These are phyloP conservation scores for Termitomyces sp. DNA, from an alignment of 768 basidiomycete genomes.

Conservation along the genomic window DNA sequence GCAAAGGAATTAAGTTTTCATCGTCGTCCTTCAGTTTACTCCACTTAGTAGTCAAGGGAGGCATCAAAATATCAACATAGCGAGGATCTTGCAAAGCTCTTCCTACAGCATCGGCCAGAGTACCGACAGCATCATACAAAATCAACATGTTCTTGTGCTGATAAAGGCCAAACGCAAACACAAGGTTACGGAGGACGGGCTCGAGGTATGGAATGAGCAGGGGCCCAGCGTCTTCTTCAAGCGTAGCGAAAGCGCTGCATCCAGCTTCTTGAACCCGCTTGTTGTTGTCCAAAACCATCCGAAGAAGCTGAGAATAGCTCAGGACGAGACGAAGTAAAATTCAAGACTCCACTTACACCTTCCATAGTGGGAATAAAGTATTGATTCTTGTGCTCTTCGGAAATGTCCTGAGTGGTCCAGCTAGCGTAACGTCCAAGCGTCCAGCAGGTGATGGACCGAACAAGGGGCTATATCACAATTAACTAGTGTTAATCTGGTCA, in stretches of 20 bases:
- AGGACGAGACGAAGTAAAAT: background rate
- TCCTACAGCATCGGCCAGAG: conserved; percentile 95
- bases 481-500: conserved; percentile 6
- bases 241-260: conserved; percentile 96
- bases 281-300: conserved; percentile 97
- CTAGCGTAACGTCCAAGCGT: conserved; percentile 97
- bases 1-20: conserved; percentile 87
- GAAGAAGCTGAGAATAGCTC: conserved; percentile 65
- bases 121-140: conserved; percentile 97
- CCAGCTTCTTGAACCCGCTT: conserved; percentile 99
- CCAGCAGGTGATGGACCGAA: conserved; percentile 99
- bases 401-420: conserved; percentile 87
- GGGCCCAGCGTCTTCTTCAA: conserved; percentile 94
- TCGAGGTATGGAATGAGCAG: conserved; percentile 92
- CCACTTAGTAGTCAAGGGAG: conserved; percentile 89
- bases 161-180: conserved; percentile 96
- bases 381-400: conserved; percentile 81
- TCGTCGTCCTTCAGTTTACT: conserved; percentile 87
- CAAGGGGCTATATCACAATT: conserved; percentile 66
- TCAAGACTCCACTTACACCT: conserved; percentile 55
- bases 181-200: conserved; percentile 91
- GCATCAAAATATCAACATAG: conserved; percentile 96
- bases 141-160: conserved; percentile 99
- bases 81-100: conserved; percentile 78
- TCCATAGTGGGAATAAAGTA: conserved; percentile 99